Evolutionary conservation across 2,329 filamentous ascomycete genomes (phyloP).

Genomic region (Xylaria sp.): DNA sequence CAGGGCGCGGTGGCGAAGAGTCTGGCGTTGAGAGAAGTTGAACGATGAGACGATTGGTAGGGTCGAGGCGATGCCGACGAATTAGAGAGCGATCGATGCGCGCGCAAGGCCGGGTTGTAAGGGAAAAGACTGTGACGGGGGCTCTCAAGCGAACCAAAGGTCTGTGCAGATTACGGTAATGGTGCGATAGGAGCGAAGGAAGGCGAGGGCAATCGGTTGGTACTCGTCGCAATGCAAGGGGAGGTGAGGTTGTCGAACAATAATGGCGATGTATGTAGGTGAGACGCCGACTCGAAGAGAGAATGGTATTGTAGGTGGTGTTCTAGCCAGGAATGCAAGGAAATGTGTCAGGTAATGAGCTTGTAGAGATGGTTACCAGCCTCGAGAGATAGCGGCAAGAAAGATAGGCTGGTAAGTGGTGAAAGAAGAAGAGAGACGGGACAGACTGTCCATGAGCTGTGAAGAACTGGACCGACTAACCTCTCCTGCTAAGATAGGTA

Average conservation of each 20-base stretch:
- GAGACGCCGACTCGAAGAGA: conserved; percentile 37
- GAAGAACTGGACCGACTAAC: conserved; percentile 27
- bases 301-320: conserved; percentile 34
- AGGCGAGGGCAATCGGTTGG: conserved; percentile 28
- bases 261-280: conserved; percentile 32
- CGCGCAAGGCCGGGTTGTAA: conserved; percentile 7
- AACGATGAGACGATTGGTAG: conserved; percentile 30
- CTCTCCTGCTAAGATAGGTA: conserved; percentile 21
- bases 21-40: conserved; percentile 25
- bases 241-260: conserved; percentile 30
- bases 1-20: conserved; percentile 27
- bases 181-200: conserved; percentile 18
- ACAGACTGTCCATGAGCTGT: conserved; percentile 22
- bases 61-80: conserved; percentile 30
- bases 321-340: conserved; percentile 27
- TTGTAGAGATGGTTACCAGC: conserved; percentile 13
- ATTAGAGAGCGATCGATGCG: conserved; percentile 33
- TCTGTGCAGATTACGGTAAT: conserved; percentile 30
- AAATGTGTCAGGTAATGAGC: conserved; percentile 28
- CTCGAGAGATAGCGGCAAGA: conserved; percentile 28
- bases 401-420: conserved; percentile 20
- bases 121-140: conserved; percentile 19
- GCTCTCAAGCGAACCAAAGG: conserved; percentile 26
- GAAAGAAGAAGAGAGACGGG: conserved; percentile 29
- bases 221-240: conserved; percentile 25